Conservation (phyloP, 2,329 filamentous ascomycete species). For the Neoascochyta sp. region DNA sequence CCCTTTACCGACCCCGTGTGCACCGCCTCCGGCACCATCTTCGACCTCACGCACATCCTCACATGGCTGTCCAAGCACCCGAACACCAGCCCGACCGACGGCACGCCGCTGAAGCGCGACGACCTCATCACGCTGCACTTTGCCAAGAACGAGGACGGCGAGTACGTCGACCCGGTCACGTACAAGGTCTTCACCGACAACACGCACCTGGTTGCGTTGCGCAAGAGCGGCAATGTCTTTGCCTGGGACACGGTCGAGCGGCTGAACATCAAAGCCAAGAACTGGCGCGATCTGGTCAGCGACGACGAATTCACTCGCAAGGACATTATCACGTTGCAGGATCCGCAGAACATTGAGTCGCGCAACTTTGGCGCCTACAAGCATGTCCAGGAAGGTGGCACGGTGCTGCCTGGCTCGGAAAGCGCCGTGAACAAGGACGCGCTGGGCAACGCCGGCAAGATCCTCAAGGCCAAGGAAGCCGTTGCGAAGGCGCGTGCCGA, state of each 20-base stretch:
- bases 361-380: slow-evolving; percentile 85
- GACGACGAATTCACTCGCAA: slow-evolving; percentile 82
- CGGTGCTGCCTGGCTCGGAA: slow-evolving; percentile 65
- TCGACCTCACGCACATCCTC: slow-evolving; percentile 90
- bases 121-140: slow-evolving; percentile 92
- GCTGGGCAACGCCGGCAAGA: slow-evolving; percentile 75
- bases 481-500: slow-evolving; percentile 85
- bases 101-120: slow-evolving; percentile 69
- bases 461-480: slow-evolving; percentile 84
- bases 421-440: slow-evolving; percentile 74
- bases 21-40: slow-evolving; percentile 80
- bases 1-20: slow-evolving; percentile 95
- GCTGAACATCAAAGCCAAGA: slow-evolving; percentile 94
- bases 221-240: slow-evolving; percentile 89
- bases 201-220: slow-evolving; percentile 88
- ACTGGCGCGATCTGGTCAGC: slow-evolving; percentile 87
- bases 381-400: slow-evolving; percentile 79
- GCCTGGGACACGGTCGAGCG: slow-evolving; percentile 92
- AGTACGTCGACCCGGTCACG: slow-evolving; percentile 93
- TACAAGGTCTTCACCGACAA: slow-evolving; percentile 98
- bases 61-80: slow-evolving; percentile 94
- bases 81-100: slow-evolving; percentile 85
- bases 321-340: slow-evolving; percentile 94
- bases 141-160: slow-evolving; percentile 82
- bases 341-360: slow-evolving; percentile 83